Evolutionary conservation across 2,329 filamentous ascomycete species (phyloP), one percentile per base, ranked within the genome.

Genomic region (Plenodomus lindquistii): DNA sequence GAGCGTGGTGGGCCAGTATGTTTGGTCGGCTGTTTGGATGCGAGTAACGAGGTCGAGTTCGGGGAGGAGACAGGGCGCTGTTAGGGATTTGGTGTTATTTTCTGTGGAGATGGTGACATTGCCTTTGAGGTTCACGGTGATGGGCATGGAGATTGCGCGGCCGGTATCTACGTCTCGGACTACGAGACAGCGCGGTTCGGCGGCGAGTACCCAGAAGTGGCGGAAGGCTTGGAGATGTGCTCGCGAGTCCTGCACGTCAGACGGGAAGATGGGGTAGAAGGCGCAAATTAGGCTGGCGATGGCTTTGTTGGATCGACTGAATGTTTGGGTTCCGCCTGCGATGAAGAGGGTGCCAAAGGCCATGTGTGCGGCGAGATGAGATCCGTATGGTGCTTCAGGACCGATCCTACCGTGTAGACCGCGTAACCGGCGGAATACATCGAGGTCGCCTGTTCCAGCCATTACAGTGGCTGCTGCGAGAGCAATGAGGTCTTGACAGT

Each of bases 201-300:
- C 87, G 1, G 94, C 94, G 3, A 99, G 80, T 10, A 96, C 93
- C 94, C 94, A 99, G 66, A 99, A 89, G 73, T 99, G 93, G 4
- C 95, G 85, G 76, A 99, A 94, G 3, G 95, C 94, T 75, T 99
- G 94, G 5, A 99, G 80, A 64, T 99, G 94, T 10, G 91, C 91
- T 57, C 89, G 88, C 67, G 97, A 97, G 74, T 99, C 94, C 63
- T 96, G 88, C 2, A 97, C 89, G 22, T 85, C 87, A 9, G 84
- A 87, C 0, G 94, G 94, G 69, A 96, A 97, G 17, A 97, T 81
- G 0, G 94, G 94, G 66, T 99, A 99, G 71, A 99, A 96, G 1
- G 94, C 88, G 37, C 94, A 87, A 7, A 99, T 83, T 6, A 99
- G 79, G 11, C 90, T 85, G 1, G 91, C 93, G 40, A 96, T 85